Conservation (phyloP, 2,329 filamentous ascomycete genomes). For the Xylaria multiplex region DNA sequence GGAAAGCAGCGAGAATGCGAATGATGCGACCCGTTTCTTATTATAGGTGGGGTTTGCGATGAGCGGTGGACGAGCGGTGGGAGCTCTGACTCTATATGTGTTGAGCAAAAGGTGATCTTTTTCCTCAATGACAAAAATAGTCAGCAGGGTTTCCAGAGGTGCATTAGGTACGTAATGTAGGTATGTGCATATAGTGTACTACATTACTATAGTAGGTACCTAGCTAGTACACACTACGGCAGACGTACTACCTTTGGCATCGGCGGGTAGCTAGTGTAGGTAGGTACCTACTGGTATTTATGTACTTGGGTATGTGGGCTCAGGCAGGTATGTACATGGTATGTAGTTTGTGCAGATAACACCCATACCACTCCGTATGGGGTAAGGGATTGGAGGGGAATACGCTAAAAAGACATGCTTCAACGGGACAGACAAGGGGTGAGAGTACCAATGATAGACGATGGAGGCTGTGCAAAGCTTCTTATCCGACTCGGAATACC, state of each 20-base stretch:
- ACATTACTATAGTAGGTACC: neutral
- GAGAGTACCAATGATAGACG: constrained; percentile 21
- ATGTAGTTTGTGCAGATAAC: neutral
- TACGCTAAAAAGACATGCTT: constrained; percentile 16
- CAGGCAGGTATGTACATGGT: too few relatives aligned
- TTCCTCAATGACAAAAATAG: constrained; percentile 39
- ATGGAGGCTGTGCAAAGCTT: constrained; percentile 24
- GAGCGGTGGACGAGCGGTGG: constrained; percentile 38
- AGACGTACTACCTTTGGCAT: neutral
- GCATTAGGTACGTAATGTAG: neutral
- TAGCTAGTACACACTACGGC: neutral
- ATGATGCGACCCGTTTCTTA: constrained; percentile 28
- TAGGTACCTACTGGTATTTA: neutral
- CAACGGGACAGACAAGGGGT: constrained; percentile 13
- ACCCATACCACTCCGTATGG: constrained; percentile 5
- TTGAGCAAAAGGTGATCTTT: constrained; percentile 34
- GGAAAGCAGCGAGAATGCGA: constrained; percentile 27
- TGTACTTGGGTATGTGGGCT: neutral
- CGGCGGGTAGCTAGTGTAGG: neutral
- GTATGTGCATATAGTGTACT: neutral
- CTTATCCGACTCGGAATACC: constrained; percentile 18
- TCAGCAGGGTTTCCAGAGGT: constrained; percentile 32
- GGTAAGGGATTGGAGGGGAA: constrained; percentile 5
- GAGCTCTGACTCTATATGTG: constrained; percentile 31
- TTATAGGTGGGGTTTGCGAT: constrained; percentile 41